Base-by-base conservation (phyloP, 306 rosid genomes). In the Prunus mongolica region DNA sequence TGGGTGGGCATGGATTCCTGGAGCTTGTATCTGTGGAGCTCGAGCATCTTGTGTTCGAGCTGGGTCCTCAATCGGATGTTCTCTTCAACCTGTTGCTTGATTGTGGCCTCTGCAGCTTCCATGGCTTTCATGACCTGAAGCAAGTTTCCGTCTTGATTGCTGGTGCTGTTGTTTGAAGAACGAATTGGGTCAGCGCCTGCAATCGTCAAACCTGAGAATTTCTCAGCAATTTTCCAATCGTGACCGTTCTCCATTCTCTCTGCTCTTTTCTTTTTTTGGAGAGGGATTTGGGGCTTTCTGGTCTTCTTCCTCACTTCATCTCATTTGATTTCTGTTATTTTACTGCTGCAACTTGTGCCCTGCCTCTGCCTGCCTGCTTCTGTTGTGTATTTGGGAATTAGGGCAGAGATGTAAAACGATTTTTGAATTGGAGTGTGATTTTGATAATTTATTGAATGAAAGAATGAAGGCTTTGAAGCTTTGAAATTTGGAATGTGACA, bases 51-150 rank as follows among this genome's bases (percentile, higher is more conserved):
- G 61, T 73, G 82, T 57, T 87, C 90, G 64, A 95, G 96, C 78
- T 92, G 97, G 16, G 78, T 75, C 92, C 90, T 84, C 65, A 96
- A 86, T 56, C 83, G 78, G 60, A 77, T 84, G 74, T 89, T 92
- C 88, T 92, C 99, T 45, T 92, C 98, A n/a, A 78, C 89, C 91
- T 92, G 99, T 56, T 86, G 90, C 83, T 88, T 91, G 78, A 96
- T 96, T 71, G 97, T 91, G 28, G 90, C 91, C 81, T 96, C 98
- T 0, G 98, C 99, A 16, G 92, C 89, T 87, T 96, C 99, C 68
- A 96, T 97, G 49, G 98, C 99, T 71, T 89, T 92, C 88, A 92
- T 88, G 18, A 96, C 96, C 90, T 96, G 96, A 75, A 76, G 80
- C 89, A 96, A 84, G 76, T 72, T 87, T 84, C 71, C 86, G 54